Percentiles rank a stretch among this genome's conserved stretches.
Evolutionary conservation across 2,329 filamentous ascomycete species (phyloP).

Genomic region (Amauroascus niger): DNA sequence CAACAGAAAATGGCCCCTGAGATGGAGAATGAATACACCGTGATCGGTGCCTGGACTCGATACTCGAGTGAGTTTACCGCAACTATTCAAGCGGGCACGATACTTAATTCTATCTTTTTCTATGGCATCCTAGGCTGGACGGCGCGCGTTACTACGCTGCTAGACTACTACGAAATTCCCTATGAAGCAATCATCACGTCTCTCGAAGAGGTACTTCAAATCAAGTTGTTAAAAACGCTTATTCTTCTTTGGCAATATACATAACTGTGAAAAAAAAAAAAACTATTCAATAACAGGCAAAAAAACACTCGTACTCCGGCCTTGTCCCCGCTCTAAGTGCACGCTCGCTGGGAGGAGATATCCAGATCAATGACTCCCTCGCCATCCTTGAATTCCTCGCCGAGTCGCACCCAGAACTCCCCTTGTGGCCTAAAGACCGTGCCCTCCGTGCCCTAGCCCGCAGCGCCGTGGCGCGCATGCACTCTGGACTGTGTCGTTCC

Average conservation of each 20-base stretch:
- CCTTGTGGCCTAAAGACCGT: conserved; percentile 27
- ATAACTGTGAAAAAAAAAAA: background rate
- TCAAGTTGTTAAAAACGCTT: background rate
- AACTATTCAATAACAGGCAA: conserved; percentile 18
- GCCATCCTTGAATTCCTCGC: conserved; percentile 30
- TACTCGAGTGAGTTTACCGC: conserved; percentile 25
- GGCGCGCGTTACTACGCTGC: conserved; percentile 25
- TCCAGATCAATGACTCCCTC: conserved; percentile 25
- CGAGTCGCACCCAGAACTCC: conserved; percentile 24
- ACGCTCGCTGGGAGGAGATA: conserved; percentile 18
- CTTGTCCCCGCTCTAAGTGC: conserved; percentile 26
- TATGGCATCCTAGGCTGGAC: conserved; percentile 25
- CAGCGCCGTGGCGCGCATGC: conserved; percentile 28
- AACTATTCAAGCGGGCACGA: background rate
- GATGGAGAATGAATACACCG: conserved; percentile 21
- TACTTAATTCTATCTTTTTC: too few relatives aligned
- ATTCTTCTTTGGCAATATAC: background rate
- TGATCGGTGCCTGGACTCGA: conserved; percentile 26
- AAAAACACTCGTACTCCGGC: conserved; percentile 23
- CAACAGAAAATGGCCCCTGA: background rate
- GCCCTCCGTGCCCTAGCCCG: conserved; percentile 27
- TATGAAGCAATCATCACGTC: conserved; percentile 22
- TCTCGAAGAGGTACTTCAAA: conserved; percentile 23
- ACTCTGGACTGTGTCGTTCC: conserved; percentile 25
- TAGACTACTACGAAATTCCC: conserved; percentile 30